Conservation (phyloP, 768 basidiomycete species). For the Dentipellis fragilis region DNA sequence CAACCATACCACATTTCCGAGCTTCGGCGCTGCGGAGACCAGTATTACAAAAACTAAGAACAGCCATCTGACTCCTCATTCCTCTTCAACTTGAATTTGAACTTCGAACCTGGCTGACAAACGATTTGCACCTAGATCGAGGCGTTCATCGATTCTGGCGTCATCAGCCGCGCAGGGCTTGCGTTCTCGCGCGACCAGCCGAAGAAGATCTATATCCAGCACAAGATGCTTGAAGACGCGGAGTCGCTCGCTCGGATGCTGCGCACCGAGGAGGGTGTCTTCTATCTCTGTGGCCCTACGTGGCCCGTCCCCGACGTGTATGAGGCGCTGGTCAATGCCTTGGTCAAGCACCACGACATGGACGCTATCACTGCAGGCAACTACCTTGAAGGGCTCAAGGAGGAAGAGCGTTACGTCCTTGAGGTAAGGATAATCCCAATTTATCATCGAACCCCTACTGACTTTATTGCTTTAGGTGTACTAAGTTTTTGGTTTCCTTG, state of each 20-base stretch:
- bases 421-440: conserved; percentile 45
- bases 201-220: conserved; percentile 96
- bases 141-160: conserved; percentile 75
- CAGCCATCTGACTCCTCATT: conserved; percentile 10
- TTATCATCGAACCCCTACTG: no score
- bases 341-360: conserved; percentile 62
- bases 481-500: no score
- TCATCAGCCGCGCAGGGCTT: conserved; percentile 84
- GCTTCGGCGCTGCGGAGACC: conserved; percentile 12
- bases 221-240: conserved; percentile 93
- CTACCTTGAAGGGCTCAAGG: conserved; percentile 84
- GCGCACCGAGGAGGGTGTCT: conserved; percentile 64
- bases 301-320: conserved; percentile 99
- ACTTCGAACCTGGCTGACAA: not conserved
- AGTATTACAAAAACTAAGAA: conserved; percentile 10
- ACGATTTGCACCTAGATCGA: conserved; percentile 42
- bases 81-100: not conserved
- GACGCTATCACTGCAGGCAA: conserved; percentile 58
- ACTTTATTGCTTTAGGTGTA: no score
- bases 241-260: conserved; percentile 67
- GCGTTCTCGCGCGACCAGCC: conserved; percentile 94
- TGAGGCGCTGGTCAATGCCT: conserved; percentile 78
- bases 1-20: conserved; percentile 8
- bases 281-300: conserved; percentile 96
- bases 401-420: conserved; percentile 94